A percentile compares a stretch with the other conserved stretches of the same genome.
Conservation (phyloP, 371 early-diverging fungal genomes). For the Mortierella sp. region DNA sequence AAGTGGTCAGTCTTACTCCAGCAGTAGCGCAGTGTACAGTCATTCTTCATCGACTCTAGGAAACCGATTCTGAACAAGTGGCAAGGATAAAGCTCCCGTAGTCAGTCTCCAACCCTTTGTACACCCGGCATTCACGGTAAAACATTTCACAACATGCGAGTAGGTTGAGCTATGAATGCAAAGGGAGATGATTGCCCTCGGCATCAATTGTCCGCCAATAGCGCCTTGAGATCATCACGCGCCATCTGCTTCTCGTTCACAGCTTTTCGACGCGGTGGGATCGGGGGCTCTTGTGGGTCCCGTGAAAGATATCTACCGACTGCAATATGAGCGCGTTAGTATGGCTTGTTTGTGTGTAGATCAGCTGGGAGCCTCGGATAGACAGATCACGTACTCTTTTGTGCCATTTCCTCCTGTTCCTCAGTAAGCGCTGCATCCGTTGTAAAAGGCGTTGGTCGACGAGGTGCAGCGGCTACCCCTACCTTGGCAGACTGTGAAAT, state of each 20-base stretch:
- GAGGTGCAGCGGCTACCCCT: slow-evolving; percentile 10
- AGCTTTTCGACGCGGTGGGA: slow-evolving; percentile 14
- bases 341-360: too few species aligned
- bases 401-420: slow-evolving; percentile 18
- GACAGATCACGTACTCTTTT: slow-evolving; percentile 21
- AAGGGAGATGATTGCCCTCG: not conserved
- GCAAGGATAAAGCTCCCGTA: too few species aligned
- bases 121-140: too few species aligned
- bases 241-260: slow-evolving; percentile 33
- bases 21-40: slow-evolving; percentile 42
- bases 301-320: slow-evolving; percentile 25
- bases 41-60: slow-evolving; percentile 28
- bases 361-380: too few species aligned
- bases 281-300: slow-evolving; percentile 9
- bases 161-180: too few species aligned
- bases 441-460: slow-evolving; percentile 10
- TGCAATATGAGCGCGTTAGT: not conserved
- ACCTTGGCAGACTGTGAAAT: slow-evolving; percentile 12
- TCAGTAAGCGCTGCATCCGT: slow-evolving; percentile 14
- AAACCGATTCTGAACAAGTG: slow-evolving; percentile 23
- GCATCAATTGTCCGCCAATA: slow-evolving; percentile 26
- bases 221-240: slow-evolving; percentile 23
- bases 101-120: too few species aligned
- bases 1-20: slow-evolving; percentile 19
- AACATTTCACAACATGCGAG: too few species aligned